Evolutionary conservation across 345 rosid species (phyloP).

Genomic region (Fremontodendron californicum): DNA sequence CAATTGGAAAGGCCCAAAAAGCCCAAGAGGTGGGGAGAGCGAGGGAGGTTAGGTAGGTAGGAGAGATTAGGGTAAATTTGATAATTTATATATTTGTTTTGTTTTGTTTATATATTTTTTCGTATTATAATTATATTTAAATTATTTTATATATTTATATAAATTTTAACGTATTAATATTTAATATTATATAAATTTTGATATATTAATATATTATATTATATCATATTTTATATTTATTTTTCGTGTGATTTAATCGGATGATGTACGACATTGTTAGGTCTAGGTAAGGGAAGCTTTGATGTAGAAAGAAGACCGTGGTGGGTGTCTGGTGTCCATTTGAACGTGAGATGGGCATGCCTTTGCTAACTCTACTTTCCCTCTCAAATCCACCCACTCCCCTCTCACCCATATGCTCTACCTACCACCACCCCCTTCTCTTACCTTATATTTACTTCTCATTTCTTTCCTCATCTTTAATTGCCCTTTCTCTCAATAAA

Average conservation of each 20-base stretch:
- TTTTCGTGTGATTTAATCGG: too few relatives aligned
- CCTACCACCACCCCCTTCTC: not conserved
- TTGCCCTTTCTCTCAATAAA: not conserved
- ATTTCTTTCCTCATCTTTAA: not conserved
- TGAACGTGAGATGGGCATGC: slow-evolving; percentile 6
- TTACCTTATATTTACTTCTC: not conserved
- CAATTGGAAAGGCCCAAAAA: not conserved
- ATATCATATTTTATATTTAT: too few relatives aligned
- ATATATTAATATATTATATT: too few relatives aligned
- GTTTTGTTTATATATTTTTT: too few relatives aligned
- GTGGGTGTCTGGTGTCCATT: not conserved
- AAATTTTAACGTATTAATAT: too few relatives aligned
- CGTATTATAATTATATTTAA: too few relatives aligned
- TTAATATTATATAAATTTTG: too few relatives aligned
- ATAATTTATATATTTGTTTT: too few relatives aligned
- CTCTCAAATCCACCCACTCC: not conserved
- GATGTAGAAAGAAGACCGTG: not conserved
- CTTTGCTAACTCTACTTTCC: not conserved
- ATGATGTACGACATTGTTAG: too few relatives aligned
- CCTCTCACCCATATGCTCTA: slow-evolving; percentile 14
- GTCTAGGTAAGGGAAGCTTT: not conserved
- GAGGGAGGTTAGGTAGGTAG: too few relatives aligned
- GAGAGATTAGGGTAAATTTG: too few relatives aligned
- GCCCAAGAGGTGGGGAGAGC: not conserved
- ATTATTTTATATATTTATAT: too few relatives aligned